phyloP scores from a whole-genome alignment of 306 rosid species.

The Fragaria vesca region DNA sequence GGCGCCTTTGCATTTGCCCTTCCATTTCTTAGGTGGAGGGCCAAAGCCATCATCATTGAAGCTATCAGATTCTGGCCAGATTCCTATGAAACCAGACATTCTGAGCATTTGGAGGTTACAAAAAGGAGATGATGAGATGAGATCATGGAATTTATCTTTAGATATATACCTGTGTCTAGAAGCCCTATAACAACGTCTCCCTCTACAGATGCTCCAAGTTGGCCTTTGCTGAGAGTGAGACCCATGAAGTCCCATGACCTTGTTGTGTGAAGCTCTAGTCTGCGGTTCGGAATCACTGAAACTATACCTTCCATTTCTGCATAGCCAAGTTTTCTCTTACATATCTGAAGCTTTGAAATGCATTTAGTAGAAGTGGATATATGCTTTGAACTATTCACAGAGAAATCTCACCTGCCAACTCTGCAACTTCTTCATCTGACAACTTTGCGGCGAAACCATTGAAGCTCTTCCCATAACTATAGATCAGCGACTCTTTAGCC shows the following conservation, averaged over 20 bases:
- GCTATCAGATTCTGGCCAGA: slow-evolving; percentile 42
- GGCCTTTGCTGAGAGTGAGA: neutral
- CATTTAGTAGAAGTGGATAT: neutral
- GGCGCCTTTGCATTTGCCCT: slow-evolving; percentile 26
- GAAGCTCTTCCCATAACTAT: slow-evolving; percentile 39
- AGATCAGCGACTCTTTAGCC: slow-evolving; percentile 34
- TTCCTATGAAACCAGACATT: slow-evolving; percentile 19
- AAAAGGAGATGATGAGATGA: too few species aligned
- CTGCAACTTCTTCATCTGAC: slow-evolving; percentile 34
- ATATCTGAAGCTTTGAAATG: neutral
- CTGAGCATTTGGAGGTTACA: too few species aligned
- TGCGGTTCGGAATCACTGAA: slow-evolving; percentile 37
- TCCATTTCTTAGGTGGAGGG: slow-evolving; percentile 41
- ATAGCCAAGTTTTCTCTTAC: neutral
- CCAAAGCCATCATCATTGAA: slow-evolving; percentile 25
- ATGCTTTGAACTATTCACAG: neutral
- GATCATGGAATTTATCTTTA: neutral
- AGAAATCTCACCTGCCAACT: slow-evolving; percentile 21
- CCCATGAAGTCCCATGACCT: slow-evolving; percentile 45
- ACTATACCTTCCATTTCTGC: slow-evolving; percentile 34
- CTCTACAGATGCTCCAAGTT: slow-evolving; percentile 6
- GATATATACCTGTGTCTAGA: slow-evolving; percentile 30
- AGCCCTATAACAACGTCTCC: slow-evolving; percentile 32
- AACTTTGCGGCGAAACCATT: slow-evolving; percentile 40
- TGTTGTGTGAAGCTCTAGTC: slow-evolving; percentile 38